A percentile compares a stretch with the other conserved stretches of the same genome.
Conservation (phyloP, 2,329 filamentous ascomycete species). For the Microdochium nivale region DNA sequence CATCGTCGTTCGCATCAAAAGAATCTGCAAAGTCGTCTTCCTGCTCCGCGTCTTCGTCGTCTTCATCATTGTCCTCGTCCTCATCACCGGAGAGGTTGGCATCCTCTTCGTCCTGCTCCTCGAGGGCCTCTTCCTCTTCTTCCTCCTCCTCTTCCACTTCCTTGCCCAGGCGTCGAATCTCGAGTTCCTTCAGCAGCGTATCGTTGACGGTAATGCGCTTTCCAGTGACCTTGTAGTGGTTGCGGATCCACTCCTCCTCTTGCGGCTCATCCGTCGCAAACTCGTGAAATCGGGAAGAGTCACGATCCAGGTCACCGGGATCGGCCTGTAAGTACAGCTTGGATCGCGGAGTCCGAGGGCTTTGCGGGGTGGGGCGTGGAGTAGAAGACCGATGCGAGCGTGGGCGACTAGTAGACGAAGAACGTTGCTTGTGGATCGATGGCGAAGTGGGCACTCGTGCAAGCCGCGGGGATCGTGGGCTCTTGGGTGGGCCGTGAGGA, state of each 20-base stretch:
- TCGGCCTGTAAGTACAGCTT: conserved; percentile 43
- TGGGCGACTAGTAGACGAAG: conserved; percentile 16
- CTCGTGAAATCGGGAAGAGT: conserved; percentile 70
- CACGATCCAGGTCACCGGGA: conserved; percentile 39
- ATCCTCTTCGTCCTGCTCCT: conserved; percentile 34
- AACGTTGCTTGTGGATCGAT: conserved; percentile 16
- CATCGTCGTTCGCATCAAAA: conserved; percentile 36
- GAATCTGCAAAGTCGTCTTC: conserved; percentile 47
- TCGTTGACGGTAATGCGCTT: conserved; percentile 80
- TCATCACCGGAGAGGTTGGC: conserved; percentile 32
- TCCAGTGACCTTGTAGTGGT: conserved; percentile 53
- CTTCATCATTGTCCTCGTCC: conserved; percentile 36
- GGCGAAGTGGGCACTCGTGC: conserved; percentile 8
- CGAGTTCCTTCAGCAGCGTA: conserved; percentile 81
- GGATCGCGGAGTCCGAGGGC: conserved; percentile 25
- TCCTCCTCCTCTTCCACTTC: conserved; percentile 87
- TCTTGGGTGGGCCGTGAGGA: conserved; percentile 2
- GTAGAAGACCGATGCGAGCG: conserved; percentile 17
- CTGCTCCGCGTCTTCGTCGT: conserved; percentile 40
- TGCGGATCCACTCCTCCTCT: conserved; percentile 83
- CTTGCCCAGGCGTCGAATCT: conserved; percentile 74
- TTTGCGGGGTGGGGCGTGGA: conserved; percentile 27
- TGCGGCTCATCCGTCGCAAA: conserved; percentile 77
- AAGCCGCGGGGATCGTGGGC: background rate
- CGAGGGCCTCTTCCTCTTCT: conserved; percentile 54